Evolutionary conservation across 495 filamentous ascomycete genomes (phyloP), one percentile per base, ranked within the genome.

Genomic region (Pseudevernia furfuracea): DNA sequence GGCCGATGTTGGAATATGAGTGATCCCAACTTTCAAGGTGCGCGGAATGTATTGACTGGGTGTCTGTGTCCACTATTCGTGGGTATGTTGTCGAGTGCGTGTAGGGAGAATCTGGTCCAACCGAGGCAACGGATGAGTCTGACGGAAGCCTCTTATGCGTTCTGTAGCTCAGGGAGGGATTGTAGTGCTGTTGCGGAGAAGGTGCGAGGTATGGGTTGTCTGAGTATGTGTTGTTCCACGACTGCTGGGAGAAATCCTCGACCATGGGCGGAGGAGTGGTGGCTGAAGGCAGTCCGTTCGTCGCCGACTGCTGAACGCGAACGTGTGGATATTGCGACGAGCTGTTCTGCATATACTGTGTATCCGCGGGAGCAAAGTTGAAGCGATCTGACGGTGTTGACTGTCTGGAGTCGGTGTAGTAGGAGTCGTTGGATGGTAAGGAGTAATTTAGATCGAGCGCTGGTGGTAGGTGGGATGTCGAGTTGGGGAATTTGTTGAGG

Each of bases 21-120:
- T 71, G 72, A 46, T 78, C 77, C 58, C 71, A 74, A 56, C 67
- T 67, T 32, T 72, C 73, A 28, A 71, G 71, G 15, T 71, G 68
- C 25, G 78, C 74, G 28, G 73, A 73, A 39, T 74, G 71, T 14
- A 75, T 74, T 1, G 70, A 70, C 17, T 72, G 62, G 37, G 68
- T 70, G 15, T 79, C 74, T 0, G 75, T 70, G 38, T 77, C 63
- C 38, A 74, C 70, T 32, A 79, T 77, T 32, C 78, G 77, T 10
- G 72, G 71, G 59, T 72, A 71, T 30, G 63, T 58, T 28, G 66
- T 49, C 0, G 67, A 65, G 32, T 71, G 68, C 32, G 68, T 71
- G 53, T 71, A 72, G 25, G 74, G 74, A 37, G 74, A 76, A 56
- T 66, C 68, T 19, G 74, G 73, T 8, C 73, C 74, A 15, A 66